Conservation (phyloP, 2,329 filamentous ascomycete species). For the Magnaporthiopsis rhizophila region DNA sequence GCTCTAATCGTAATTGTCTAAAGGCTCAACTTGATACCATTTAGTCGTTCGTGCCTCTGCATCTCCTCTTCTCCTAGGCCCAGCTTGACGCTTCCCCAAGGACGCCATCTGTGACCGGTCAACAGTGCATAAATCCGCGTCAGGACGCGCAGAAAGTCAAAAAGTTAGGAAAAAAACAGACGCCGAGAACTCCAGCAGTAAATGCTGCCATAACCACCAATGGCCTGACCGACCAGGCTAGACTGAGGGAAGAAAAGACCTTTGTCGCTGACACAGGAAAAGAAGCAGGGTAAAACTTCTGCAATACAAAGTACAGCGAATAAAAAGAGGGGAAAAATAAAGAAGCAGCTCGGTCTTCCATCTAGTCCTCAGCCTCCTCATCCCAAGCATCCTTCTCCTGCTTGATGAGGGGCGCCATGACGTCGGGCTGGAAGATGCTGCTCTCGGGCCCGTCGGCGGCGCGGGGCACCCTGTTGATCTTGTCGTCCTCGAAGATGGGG, state of each 20-base stretch:
- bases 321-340: background rate
- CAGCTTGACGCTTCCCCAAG: no score
- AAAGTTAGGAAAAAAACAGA: background rate
- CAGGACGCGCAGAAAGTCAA: no score
- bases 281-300: no score
- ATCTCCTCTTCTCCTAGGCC: no score
- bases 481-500: constrained; percentile 80
- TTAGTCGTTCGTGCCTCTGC: no score
- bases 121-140: no score
- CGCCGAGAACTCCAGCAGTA: background rate
- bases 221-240: background rate
- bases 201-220: background rate
- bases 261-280: background rate
- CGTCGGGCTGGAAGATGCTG: constrained; percentile 63
- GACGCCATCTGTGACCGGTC: no score
- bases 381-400: constrained; percentile 75
- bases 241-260: background rate
- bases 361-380: constrained; percentile 62
- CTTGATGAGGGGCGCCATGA: constrained; percentile 68
- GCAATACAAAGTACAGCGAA: background rate
- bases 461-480: constrained; percentile 63
- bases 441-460: constrained; percentile 50
- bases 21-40: no score
- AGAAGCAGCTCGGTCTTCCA: background rate
- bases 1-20: no score